Base-by-base conservation (phyloP, 306 rosid species). In the Vicia sativa region DNA sequence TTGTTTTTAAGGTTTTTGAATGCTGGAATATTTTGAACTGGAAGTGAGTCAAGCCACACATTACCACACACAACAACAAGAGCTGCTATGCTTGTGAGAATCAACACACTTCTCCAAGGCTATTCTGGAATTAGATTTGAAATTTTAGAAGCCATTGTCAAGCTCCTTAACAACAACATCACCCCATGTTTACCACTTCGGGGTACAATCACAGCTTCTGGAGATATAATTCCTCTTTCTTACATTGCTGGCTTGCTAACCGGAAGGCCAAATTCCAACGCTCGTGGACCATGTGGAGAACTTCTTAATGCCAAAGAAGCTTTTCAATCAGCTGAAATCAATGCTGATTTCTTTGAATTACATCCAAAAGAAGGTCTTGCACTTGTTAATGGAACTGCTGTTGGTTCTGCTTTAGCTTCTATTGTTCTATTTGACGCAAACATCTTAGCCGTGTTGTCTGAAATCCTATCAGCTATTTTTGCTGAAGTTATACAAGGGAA, bases 41-140 rank as follows among this genome's bases (percentile, higher is more conserved):
- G 38, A 34, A 34, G 9, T 34, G 38, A 34, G 9, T 34, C 38
- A 34, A 6, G 9, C 2, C 9, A 84, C 71, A 89, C 84, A 3
- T 54, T 91, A 71, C 88, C 97, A 5, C 88, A 82, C 48, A 45
- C 82, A 0, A 78, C 97, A 26, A 82, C 93, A 0, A 83, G 96
- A 49, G 96, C 96, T 7, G 97, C 96, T 6, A 87, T 91, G 88
- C 60, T 91, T 0, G 97, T 91, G 29, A 67, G 97, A 23, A 87
- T 83, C 68, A 91, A 91, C 83, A 89, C 97, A 2, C 97, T 91
- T 41, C 90, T 91, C 18, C 97, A 91, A 58, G 97, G 97, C 12
- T 89, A 91, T 82, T 91, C 96, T 0, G 97, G 97, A 56, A 91
- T 91, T 3, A 77, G 96, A 73, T 91, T 91, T 29, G 96, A 91